These are phyloP conservation scores for Stagonosporopsis tanaceti DNA, from an alignment of 2,329 filamentous ascomycete genomes.

Conservation along the genomic window DNA sequence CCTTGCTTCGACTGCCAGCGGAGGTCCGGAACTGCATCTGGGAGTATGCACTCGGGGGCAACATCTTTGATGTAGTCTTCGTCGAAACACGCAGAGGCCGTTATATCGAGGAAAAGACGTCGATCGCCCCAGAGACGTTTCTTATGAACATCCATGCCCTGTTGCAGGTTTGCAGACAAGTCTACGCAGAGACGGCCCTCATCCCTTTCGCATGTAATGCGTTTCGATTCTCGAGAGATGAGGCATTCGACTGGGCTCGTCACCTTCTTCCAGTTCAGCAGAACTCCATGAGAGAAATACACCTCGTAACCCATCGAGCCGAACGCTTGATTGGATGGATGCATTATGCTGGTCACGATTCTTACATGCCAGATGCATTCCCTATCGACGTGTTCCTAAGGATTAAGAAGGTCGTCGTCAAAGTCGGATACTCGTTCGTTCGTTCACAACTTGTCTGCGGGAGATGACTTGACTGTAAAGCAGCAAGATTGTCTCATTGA, in stretches of 20 bases:
- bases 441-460: neutral
- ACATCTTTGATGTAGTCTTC: neutral
- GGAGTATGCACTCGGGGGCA: slow-evolving; percentile 8
- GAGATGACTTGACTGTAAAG: neutral
- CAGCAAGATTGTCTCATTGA: neutral
- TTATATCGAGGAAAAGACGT: neutral
- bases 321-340: neutral
- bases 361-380: neutral
- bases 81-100: neutral
- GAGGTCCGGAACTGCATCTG: slow-evolving; percentile 18
- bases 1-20: slow-evolving; percentile 12
- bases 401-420: neutral
- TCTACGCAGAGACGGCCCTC: slow-evolving; percentile 19
- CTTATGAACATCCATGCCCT: neutral
- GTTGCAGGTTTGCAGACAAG: slow-evolving; percentile 15
- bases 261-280: neutral
- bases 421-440: neutral
- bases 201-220: neutral
- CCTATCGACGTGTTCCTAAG: neutral
- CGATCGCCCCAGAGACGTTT: neutral
- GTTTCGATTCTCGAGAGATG: neutral
- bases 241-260: slow-evolving; percentile 1
- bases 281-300: neutral
- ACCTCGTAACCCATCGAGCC: neutral
- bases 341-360: neutral